Conservation (phyloP, 257 asterid genomes). For the Pogostemon cablin region DNA sequence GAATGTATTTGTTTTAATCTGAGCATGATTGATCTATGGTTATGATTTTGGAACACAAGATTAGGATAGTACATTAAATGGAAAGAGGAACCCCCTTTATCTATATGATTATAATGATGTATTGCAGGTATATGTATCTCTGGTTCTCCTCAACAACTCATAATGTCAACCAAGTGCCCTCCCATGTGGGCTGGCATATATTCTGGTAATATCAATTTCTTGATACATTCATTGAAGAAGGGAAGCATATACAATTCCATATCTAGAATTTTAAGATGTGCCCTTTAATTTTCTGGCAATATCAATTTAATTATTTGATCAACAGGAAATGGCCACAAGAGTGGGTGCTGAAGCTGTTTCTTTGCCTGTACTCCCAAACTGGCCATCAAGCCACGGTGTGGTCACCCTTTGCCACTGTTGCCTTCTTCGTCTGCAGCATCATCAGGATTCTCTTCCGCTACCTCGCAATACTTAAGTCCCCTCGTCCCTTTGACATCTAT, state of each 20-base stretch:
- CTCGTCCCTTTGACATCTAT: constrained; percentile 43
- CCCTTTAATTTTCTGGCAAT: background rate
- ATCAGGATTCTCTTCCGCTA: constrained; percentile 86
- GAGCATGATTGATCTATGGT: constrained; percentile 13
- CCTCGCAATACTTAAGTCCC: constrained; percentile 41
- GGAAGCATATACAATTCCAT: background rate
- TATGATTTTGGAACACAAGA: constrained; percentile 20
- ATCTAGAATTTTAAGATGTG: background rate
- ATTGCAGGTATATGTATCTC: constrained; percentile 60
- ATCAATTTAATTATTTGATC: constrained; percentile 12
- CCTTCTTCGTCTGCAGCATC: constrained; percentile 81
- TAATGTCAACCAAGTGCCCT: constrained; percentile 50
- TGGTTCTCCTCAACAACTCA: constrained; percentile 48
- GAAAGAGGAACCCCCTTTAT: constrained; percentile 39
- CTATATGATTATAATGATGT: constrained; percentile 50
- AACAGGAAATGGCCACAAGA: constrained; percentile 60
- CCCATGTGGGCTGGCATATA: constrained; percentile 49
- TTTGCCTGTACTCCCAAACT: constrained; percentile 54
- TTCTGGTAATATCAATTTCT: constrained; percentile 40
- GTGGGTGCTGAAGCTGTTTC: constrained; percentile 50
- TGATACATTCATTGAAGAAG: background rate
- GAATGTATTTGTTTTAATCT: constrained; percentile 20
- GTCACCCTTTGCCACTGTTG: constrained; percentile 49
- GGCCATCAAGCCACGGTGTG: constrained; percentile 58
- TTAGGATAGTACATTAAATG: constrained; percentile 32